Percentiles rank a stretch among this genome's conserved stretches.
Conservation (phyloP, 306 rosid genomes). For the Quercus parvula region DNA sequence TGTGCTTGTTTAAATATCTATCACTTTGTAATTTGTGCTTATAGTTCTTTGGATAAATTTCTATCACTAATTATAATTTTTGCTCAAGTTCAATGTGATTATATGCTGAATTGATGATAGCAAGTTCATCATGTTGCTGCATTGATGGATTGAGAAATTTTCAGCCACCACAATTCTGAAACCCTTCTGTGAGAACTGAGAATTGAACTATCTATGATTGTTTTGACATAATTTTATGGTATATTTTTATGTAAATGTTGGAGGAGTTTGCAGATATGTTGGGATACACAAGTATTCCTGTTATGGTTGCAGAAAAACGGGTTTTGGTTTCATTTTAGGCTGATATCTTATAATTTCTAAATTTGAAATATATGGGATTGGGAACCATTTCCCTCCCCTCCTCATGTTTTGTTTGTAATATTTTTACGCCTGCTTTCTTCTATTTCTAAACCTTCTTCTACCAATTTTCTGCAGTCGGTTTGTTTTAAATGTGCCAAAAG, state of each 20-base stretch:
- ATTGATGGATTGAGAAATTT: not conserved
- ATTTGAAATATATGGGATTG: not conserved
- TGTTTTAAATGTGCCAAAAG: conserved; percentile 93
- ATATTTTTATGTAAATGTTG: not conserved
- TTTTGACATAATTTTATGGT: not conserved
- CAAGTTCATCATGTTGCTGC: not conserved
- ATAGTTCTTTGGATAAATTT: not conserved
- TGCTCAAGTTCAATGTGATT: not conserved
- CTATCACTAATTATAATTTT: not conserved
- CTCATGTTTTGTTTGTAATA: not conserved
- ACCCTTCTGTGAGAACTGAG: not conserved
- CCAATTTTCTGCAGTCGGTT: conserved; percentile 69
- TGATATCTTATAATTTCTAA: not conserved
- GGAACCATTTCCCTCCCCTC: not conserved
- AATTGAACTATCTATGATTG: not conserved
- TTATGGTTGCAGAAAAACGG: not conserved
- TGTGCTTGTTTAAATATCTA: not conserved
- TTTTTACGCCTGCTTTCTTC: not conserved
- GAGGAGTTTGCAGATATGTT: not conserved
- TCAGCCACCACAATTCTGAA: not conserved
- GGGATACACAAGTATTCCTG: not conserved
- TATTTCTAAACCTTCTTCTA: not conserved
- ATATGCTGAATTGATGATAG: not conserved
- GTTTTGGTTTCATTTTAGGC: not conserved
- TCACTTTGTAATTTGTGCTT: not conserved